A percentile compares a stretch with the other conserved stretches of the same genome.
Conservation (phyloP, 148 eudicot genomes). For the Chenopodium quinoa region DNA sequence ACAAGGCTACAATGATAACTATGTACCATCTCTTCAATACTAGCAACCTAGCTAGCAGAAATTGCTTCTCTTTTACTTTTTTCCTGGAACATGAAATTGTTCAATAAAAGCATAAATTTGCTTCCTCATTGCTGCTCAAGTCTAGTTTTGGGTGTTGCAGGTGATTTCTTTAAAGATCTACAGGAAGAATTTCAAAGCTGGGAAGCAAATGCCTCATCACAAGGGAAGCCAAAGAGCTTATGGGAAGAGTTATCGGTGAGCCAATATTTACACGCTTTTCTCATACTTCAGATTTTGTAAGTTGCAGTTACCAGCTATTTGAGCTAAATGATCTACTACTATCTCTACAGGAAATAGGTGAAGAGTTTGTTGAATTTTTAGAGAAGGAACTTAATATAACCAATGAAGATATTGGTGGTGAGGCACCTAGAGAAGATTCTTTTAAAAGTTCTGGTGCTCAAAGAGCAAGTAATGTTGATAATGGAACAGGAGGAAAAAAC, state of each 20-base stretch:
- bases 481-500: slow-evolving; percentile 30
- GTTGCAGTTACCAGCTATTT: not conserved
- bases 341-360: slow-evolving; percentile 77
- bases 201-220: slow-evolving; percentile 80
- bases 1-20: slow-evolving; percentile 27
- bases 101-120: not conserved
- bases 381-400: slow-evolving; percentile 91
- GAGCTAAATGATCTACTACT: not conserved
- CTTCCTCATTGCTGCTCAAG: slow-evolving; percentile 28
- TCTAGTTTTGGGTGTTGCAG: slow-evolving; percentile 43
- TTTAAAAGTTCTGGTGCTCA: slow-evolving; percentile 27
- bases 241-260: slow-evolving; percentile 96
- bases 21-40: slow-evolving; percentile 14
- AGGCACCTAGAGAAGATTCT: slow-evolving; percentile 20
- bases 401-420: slow-evolving; percentile 33
- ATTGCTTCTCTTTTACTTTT: not conserved
- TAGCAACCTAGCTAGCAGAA: not conserved
- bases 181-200: slow-evolving; percentile 84
- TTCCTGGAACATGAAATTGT: not conserved
- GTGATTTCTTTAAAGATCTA: slow-evolving; percentile 85
- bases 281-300: not conserved
- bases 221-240: slow-evolving; percentile 92
- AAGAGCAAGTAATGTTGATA: slow-evolving; percentile 28
- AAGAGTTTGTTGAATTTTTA: slow-evolving; percentile 93
- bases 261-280: not conserved